These are phyloP conservation scores for Chytriomyces sp. DNA, from an alignment of 192 early-diverging fungal species.

Conservation along the genomic window DNA sequence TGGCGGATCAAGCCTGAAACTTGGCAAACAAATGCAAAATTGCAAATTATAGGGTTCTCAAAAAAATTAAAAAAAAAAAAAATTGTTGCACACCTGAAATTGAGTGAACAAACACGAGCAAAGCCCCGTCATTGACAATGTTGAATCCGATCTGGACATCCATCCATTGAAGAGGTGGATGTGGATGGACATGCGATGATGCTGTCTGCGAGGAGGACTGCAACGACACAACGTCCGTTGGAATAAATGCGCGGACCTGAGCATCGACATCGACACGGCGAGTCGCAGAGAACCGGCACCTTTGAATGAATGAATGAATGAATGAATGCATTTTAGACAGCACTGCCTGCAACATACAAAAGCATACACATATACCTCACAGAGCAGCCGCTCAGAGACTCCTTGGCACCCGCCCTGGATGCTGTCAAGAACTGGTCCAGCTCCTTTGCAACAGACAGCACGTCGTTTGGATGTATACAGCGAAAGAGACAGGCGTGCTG, in stretches of 20 bases:
- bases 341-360: not conserved
- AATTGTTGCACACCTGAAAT: slow-evolving; percentile 10
- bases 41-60: too few relatives aligned
- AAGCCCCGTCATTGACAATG: not conserved
- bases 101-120: slow-evolving; percentile 25
- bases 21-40: too few relatives aligned
- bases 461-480: slow-evolving; percentile 27
- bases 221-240: not conserved
- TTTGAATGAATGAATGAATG: too few relatives aligned
- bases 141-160: slow-evolving; percentile 31
- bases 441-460: slow-evolving; percentile 10
- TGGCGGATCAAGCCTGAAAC: too few relatives aligned
- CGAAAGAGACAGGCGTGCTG: not conserved
- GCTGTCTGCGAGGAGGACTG: too few relatives aligned
- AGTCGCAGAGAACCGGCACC: not conserved
- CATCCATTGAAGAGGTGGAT: slow-evolving; percentile 1
- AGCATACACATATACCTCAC: not conserved
- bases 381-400: slow-evolving; percentile 21
- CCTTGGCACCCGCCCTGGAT: slow-evolving; percentile 15
- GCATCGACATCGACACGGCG: not conserved
- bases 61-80: not conserved
- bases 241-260: slow-evolving; percentile 5
- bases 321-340: too few relatives aligned
- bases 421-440: slow-evolving; percentile 18
- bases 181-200: not conserved